Percentiles rank a stretch among this genome's conserved stretches.
Conservation (phyloP, 2,329 filamentous ascomycete genomes). For the Dothiorella sarmentorum region DNA sequence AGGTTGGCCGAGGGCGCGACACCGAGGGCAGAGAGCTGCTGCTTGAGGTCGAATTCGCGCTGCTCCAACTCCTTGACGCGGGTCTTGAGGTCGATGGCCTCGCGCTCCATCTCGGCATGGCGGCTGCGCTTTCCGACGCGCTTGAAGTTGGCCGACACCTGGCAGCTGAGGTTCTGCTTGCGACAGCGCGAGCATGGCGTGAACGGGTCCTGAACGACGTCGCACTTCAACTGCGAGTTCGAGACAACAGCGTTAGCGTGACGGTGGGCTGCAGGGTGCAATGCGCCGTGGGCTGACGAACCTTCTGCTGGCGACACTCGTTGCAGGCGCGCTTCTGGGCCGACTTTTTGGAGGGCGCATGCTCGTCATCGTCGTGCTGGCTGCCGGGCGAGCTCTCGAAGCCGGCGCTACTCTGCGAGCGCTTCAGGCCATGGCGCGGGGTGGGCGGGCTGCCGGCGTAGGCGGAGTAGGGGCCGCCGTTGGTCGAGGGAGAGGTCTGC, state of each 20-base stretch:
- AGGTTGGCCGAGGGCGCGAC: constrained; percentile 13
- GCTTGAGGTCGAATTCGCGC: constrained; percentile 57
- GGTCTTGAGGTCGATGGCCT: constrained; percentile 60
- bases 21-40: constrained; percentile 41
- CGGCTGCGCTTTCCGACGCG: constrained; percentile 77
- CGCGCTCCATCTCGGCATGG: constrained; percentile 82
- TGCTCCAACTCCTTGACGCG: constrained; percentile 47
- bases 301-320: constrained; percentile 82
- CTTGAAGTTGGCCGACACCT: constrained; percentile 86
- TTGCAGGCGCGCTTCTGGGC: constrained; percentile 71
- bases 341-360: constrained; percentile 24
- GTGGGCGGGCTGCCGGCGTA: constrained; percentile 12
- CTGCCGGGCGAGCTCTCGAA: constrained; percentile 38
- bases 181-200: constrained; percentile 72
- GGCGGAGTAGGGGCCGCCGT: constrained; percentile 15
- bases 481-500: constrained; percentile 17
- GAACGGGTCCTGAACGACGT: constrained; percentile 78
- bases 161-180: constrained; percentile 76
- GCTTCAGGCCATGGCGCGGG: constrained; percentile 16
- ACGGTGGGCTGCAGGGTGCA: neutral
- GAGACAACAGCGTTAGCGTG: constrained; percentile 24
- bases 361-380: constrained; percentile 29
- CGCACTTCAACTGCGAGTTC: constrained; percentile 66
- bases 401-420: constrained; percentile 20
- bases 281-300: constrained; percentile 30